Evolutionary conservation across 768 basidiomycete genomes (phyloP), one percentile per base, ranked within the genome.

Genomic region (Tulasnella sp.): DNA sequence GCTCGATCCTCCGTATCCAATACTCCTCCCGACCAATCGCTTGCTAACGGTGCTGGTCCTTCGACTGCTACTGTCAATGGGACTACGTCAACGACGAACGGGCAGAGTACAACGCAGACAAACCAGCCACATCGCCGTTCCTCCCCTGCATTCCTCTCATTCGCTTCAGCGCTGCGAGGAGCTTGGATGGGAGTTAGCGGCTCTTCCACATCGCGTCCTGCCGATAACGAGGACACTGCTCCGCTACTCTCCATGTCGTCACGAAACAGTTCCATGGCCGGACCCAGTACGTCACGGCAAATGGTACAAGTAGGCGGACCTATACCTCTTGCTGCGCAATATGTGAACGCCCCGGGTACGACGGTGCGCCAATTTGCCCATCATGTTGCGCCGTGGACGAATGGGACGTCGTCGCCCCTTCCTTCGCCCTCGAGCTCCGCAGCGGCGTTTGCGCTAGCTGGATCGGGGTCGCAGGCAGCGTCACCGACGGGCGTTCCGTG

Each of bases 371-470:
- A 48, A 48, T 48, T n/a, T n/a, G n/a, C 45, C 45, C 27, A 31
- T 48, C 12, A 48, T 31, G 6, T 48, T n/a, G 25, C 27, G 45
- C 17, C 45, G 15, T 27, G 45, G 4, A 11, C 27, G 40, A 49
- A 42, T 27, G 41, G 55, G 19, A 48, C 48, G 6, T n/a, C 34
- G 5, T 57, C 55, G 17, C 55, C 40, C 9, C 31, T 37, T 23
- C 55, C 55, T 17, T 57, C 55, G 29, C 55, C 55, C 14, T 45
- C 42, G n/a, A 48, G 29, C 41, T 57, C 55, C n/a, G 55, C 55
- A 9, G 55, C 55, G 9, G 55, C 55, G 4, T 57, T 57, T 31
- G 55, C 55, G 2, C 29, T 45, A 35, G 31, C n/a, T 36, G 32
- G 34, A 51, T 51, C 50, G 6, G 34, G 4, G 11, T 51, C 50